Evolutionary conservation across 805 yeast genomes (phyloP).

Genomic region (Suhomyces canberraensis): DNA sequence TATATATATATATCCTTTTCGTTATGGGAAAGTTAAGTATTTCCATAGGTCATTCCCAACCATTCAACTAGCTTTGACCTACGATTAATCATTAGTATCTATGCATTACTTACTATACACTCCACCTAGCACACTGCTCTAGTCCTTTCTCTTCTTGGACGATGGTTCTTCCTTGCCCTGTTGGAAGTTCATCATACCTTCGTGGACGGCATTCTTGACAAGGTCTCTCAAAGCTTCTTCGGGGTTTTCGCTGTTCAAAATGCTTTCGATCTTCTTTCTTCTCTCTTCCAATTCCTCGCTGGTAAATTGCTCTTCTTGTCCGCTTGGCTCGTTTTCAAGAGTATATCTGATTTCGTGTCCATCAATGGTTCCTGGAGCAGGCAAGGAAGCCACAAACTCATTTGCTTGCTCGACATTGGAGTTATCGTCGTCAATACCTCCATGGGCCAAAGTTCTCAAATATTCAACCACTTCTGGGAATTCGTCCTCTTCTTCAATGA

Average conservation of each 20-base stretch:
- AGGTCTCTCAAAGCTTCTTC: conserved; percentile 72
- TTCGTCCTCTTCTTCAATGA: conserved; percentile 81
- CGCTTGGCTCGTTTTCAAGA: conserved; percentile 42
- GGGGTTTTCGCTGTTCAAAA: conserved; percentile 75
- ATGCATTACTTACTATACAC: too few species aligned
- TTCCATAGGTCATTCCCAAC: too few species aligned
- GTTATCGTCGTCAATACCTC: conserved; percentile 16
- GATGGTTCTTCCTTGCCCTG: conserved; percentile 21
- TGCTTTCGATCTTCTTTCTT: conserved; percentile 62
- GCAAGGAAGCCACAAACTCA: conserved; percentile 23
- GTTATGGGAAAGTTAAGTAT: too few species aligned
- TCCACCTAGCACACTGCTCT: neutral
- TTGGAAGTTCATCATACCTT: conserved; percentile 41
- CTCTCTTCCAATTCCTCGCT: conserved; percentile 51
- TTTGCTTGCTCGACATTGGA: conserved; percentile 12
- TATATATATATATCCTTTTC: too few species aligned
- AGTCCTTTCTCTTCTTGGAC: conserved; percentile 31
- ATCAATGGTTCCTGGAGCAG: conserved; percentile 36
- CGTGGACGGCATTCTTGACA: conserved; percentile 62
- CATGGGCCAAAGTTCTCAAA: conserved; percentile 44
- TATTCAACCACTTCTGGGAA: conserved; percentile 74
- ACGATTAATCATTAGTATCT: too few species aligned
- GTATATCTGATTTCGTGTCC: conserved; percentile 58
- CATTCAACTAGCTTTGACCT: too few species aligned
- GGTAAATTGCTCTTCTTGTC: conserved; percentile 31